Conservation (phyloP, 441 rosid species). For the Euphorbia celastroides region DNA sequence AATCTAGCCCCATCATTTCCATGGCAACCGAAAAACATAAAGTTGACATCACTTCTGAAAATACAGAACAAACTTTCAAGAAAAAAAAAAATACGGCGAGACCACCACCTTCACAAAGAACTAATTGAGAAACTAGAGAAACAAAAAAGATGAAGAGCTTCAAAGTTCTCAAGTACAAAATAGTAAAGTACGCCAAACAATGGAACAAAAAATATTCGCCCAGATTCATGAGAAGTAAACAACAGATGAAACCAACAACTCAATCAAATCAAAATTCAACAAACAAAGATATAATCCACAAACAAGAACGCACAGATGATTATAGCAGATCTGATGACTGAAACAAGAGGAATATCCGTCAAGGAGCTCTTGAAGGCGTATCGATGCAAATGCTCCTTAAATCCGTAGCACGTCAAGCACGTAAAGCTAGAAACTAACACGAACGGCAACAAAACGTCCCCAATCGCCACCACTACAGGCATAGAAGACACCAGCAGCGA, state of each 20-base stretch:
- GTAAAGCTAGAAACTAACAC: conserved; percentile 61
- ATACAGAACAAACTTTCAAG: neutral
- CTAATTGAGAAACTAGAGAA: neutral
- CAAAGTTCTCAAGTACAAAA: neutral
- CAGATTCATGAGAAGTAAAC: neutral
- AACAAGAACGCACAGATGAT: conserved; percentile 46
- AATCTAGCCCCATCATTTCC: conserved; percentile 1
- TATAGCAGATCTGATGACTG: conserved; percentile 69
- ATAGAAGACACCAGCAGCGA: conserved; percentile 81
- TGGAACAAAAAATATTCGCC: neutral
- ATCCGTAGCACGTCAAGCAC: conserved; percentile 59
- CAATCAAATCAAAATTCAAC: neutral
- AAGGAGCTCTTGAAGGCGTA: conserved; percentile 73
- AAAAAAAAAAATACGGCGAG: neutral
- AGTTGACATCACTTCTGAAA: neutral
- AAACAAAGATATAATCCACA: neutral
- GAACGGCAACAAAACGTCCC: conserved; percentile 58
- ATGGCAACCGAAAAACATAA: neutral
- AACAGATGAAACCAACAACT: neutral
- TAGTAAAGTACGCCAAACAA: neutral
- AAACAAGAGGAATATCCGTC: conserved; percentile 72
- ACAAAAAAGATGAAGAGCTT: neutral
- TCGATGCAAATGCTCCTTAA: conserved; percentile 45
- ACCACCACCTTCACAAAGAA: neutral
- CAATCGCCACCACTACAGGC: conserved; percentile 70